Base-by-base conservation (phyloP, 108 stramenopile genomes). In the Stephanodiscus triporus region DNA sequence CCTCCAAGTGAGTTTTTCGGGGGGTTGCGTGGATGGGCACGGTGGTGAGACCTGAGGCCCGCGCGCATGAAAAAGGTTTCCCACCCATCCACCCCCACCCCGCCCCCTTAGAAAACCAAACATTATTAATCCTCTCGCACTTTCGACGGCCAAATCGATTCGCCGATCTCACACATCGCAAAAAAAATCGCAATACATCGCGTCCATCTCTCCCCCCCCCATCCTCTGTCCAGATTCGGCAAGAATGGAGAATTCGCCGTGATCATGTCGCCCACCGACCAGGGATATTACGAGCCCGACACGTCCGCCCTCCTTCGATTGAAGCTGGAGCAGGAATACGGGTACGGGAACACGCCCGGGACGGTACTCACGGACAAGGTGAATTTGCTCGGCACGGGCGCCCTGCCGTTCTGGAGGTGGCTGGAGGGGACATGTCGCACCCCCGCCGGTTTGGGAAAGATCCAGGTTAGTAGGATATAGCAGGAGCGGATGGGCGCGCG, bases 241-340 rank as follows among this genome's bases (percentile, higher is more conserved):
- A 87, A 79, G 43, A 64, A 76, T 24, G 88, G 90, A n/a, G 88
- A 90, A 54, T 88, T 94, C 63, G 89, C 81, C 1, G 91, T 95
- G 37, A 73, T 95, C 24, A n/a, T 86, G 42, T 85, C 87, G n/a
- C 95, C 95, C 32, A 92, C 89, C 36, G 95, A 95, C 57, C 95
- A 95, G 70, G 95, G 95, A 10, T 95, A 95, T 65, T 95, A 90
- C 79, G 95, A 95, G 78, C 95, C 95, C 14, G 95, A 95, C 71
- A 95, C 95, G 24, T 92, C 91, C 10, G 81, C 86, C 23, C 65
- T 95, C 13, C 84, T 95, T 56, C 89, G 95, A 11, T 77, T 93
- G 53, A 95, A 95, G 81, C 72, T 95, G 0, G 91, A 86, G n/a
- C 84, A 84, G 17, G 95, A 95, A 67, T 95, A 95, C 69, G 95